A percentile compares a stretch with the other conserved stretches of the same genome.
Evolutionary conservation across 2,329 filamentous ascomycete genomes (phyloP).

Genomic region (Teratosphaeria destructans): DNA sequence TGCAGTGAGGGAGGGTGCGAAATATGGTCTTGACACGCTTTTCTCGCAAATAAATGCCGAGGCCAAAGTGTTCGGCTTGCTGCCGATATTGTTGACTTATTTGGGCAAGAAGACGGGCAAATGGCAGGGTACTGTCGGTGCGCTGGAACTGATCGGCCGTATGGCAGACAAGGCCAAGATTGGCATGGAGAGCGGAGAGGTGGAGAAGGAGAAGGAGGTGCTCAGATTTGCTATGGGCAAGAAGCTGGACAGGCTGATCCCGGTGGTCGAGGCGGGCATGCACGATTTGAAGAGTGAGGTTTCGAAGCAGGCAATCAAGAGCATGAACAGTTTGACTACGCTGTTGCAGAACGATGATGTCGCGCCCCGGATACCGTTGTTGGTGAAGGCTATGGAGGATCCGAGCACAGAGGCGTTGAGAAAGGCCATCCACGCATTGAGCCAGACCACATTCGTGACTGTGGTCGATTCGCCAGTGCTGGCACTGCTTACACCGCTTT

Average conservation of each 20-base stretch:
- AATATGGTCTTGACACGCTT: conserved; percentile 86
- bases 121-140: conserved; percentile 92
- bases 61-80: conserved; percentile 68
- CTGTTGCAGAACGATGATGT: conserved; percentile 96
- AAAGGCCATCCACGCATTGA: conserved; percentile 93
- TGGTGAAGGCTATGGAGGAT: conserved; percentile 92
- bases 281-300: conserved; percentile 89
- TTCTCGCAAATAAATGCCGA: conserved; percentile 72
- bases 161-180: conserved; percentile 95
- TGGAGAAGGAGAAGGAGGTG: conserved; percentile 78
- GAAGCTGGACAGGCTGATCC: conserved; percentile 76
- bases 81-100: conserved; percentile 67
- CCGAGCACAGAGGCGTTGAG: conserved; percentile 79
- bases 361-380: conserved; percentile 76
- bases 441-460: conserved; percentile 96
- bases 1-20: conserved; percentile 80
- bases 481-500: conserved; percentile 83
- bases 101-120: conserved; percentile 78
- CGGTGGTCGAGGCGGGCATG: conserved; percentile 85
- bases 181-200: conserved; percentile 70
- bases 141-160: conserved; percentile 71
- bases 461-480: conserved; percentile 92
- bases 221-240: conserved; percentile 84
- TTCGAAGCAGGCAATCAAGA: conserved; percentile 75
- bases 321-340: conserved; percentile 82